phyloP scores from a whole-genome alignment of 2,329 filamentous ascomycete species.

The Podosphaera aphanis region DNA sequence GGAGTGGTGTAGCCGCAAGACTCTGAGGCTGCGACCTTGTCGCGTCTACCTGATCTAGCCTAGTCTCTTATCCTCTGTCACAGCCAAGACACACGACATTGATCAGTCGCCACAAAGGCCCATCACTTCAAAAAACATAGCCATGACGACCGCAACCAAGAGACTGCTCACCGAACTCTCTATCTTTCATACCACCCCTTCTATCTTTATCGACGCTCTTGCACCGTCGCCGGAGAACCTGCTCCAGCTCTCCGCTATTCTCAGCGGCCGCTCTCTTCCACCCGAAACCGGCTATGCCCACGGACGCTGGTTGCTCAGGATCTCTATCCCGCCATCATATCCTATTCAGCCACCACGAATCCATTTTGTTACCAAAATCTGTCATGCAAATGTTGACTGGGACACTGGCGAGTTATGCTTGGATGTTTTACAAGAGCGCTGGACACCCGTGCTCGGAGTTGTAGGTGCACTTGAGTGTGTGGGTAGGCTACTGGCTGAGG shows the following conservation, averaged over 20 bases:
- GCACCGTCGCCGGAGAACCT: conserved; percentile 68
- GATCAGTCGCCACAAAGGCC: no score
- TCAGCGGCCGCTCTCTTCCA: conserved; percentile 23
- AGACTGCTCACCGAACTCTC: conserved; percentile 63
- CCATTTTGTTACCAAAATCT: conserved; percentile 59
- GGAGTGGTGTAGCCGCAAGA: no score
- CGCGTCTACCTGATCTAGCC: no score
- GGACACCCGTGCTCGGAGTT: conserved; percentile 72
- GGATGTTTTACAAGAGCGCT: conserved; percentile 56
- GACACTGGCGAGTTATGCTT: conserved; percentile 79
- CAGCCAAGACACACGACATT: no score
- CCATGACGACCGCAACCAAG: conserved; percentile 35
- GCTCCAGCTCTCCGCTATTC: conserved; percentile 58
- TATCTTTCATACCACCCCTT: conserved; percentile 41
- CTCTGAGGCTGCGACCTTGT: no score
- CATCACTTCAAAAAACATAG: no score
- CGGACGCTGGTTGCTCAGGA: conserved; percentile 64
- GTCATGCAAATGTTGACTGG: conserved; percentile 60
- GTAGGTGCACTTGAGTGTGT: conserved; percentile 50
- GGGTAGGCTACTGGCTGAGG: conserved; percentile 42
- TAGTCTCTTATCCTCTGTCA: no score
- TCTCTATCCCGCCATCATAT: conserved; percentile 55
- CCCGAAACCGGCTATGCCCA: conserved; percentile 15
- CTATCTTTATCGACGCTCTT: conserved; percentile 21
- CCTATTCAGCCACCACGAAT: conserved; percentile 58